Evolutionary conservation across 805 yeast genomes (phyloP).

Genomic region (Starmerella gropengiesseri): DNA sequence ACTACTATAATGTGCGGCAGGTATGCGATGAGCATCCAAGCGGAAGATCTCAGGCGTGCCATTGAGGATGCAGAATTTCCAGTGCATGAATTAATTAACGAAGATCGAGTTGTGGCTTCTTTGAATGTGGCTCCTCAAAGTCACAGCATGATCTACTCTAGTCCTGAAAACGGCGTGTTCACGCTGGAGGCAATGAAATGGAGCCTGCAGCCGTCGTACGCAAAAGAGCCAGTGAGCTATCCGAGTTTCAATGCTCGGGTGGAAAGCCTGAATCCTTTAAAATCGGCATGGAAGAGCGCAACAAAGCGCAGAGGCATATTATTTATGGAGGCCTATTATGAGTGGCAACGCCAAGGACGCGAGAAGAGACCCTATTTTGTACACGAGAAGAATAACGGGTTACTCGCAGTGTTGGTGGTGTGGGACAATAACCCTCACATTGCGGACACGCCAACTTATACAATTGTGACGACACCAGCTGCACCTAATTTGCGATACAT

Average conservation of each 20-base stretch:
- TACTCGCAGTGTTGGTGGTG: slow-evolving; percentile 60
- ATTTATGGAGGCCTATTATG: slow-evolving; percentile 76
- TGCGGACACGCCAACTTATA: slow-evolving; percentile 35
- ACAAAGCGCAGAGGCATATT: slow-evolving; percentile 54
- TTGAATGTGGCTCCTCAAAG: slow-evolving; percentile 19
- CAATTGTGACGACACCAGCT: slow-evolving; percentile 68
- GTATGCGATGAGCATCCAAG: slow-evolving; percentile 13
- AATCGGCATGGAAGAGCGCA: slow-evolving; percentile 48
- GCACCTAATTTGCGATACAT: slow-evolving; percentile 51
- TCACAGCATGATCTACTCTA: slow-evolving; percentile 5
- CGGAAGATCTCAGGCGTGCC: neutral
- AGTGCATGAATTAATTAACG: neutral
- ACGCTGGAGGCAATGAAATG: slow-evolving; percentile 45
- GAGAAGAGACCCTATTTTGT: slow-evolving; percentile 56
- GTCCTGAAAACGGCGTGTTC: neutral
- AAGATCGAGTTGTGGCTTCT: slow-evolving; percentile 1
- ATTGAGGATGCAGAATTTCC: slow-evolving; percentile 10
- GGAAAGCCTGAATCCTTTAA: slow-evolving; percentile 44
- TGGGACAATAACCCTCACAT: slow-evolving; percentile 27
- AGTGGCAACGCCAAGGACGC: slow-evolving; percentile 46
- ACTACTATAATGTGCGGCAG: slow-evolving; percentile 26
- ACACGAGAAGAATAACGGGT: slow-evolving; percentile 38
- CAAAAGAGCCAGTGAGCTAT: slow-evolving; percentile 21
- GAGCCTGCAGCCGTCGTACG: slow-evolving; percentile 56
- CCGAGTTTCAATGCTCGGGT: slow-evolving; percentile 56